Evolutionary conservation across 352 stramenopile genomes (phyloP).

Genomic region (Pythium brassicae): DNA sequence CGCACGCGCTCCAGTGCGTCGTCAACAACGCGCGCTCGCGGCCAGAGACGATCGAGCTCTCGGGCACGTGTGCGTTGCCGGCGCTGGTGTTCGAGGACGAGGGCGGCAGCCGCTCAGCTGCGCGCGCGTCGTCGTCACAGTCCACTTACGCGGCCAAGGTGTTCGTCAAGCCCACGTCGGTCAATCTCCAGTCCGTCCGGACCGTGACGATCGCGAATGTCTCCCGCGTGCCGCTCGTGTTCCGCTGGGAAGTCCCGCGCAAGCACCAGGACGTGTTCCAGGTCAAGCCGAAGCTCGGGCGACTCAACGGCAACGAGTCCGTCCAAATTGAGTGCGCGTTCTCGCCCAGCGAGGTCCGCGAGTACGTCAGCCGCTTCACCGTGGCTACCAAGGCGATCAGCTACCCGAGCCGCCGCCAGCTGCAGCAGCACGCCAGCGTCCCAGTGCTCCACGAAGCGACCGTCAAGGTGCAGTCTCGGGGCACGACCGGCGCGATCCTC

Average conservation of each 20-base stretch:
- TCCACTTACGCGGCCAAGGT: constrained; percentile 31
- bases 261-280: constrained; percentile 58
- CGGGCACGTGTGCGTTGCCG: constrained; percentile 50
- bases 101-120: constrained; percentile 6
- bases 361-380: constrained; percentile 70
- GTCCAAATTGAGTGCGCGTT: constrained; percentile 67
- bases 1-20: constrained; percentile 55
- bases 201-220: constrained; percentile 65
- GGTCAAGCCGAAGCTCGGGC: constrained; percentile 60
- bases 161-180: constrained; percentile 81
- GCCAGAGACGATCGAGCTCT: constrained; percentile 53
- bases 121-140: background rate
- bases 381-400: constrained; percentile 73
- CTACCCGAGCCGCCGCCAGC: constrained; percentile 25
- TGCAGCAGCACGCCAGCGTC: constrained; percentile 14
- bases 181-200: constrained; percentile 62
- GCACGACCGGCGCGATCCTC: constrained; percentile 63
- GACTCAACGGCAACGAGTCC: constrained; percentile 82
- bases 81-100: constrained; percentile 41
- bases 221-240: constrained; percentile 85
- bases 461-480: constrained; percentile 64
- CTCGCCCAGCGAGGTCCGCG: constrained; percentile 62
- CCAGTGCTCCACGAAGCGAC: constrained; percentile 58
- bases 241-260: constrained; percentile 65
- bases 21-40: constrained; percentile 61